Base-by-base conservation (phyloP, 75 land plant species). In the Ceratopteris richardii region DNA sequence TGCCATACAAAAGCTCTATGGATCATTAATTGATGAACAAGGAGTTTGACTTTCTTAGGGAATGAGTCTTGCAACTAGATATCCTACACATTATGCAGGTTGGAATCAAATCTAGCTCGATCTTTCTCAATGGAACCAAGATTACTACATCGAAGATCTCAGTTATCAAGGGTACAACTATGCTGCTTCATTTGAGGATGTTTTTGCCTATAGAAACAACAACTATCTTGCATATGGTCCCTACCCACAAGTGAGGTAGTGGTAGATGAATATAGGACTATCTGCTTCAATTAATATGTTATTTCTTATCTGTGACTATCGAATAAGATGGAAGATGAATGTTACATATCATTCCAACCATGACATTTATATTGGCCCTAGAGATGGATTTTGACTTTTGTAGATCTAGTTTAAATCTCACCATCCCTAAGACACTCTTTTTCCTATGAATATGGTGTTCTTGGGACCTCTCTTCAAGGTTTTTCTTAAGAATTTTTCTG, bases 31-130 rank as follows among this genome's bases (percentile, higher is more conserved):
- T 40, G 97, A 86, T 44, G 75, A 80, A 67, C 88, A 84, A 66
- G 74, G 82, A 5, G 80, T 91, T 67, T 79, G 97, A n/a, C 80
- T 91, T 52, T 84, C 97, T 30, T 91, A 92, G 96, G 96, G 88
- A 14, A 70, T 89, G 31, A 88, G 74, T 63, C 86, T 84, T 29
- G 82, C 86, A 54, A 82, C 77, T 44, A 88, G 82, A 66, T 36
- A 39, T 24, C 33, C 44, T 65, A 51, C 37, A 29, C 71, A 62
- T 4, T 29, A 29, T 50, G 65, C 59, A 40, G 56, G 44, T 5
- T 72, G 74, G 74, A 69, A 69, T 29, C 69, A 58, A 62, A 54
- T 40, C 2, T 62, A 63, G 23, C 70, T 44, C 40, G 74, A 72
- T 30, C 61, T 53, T 18, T 81, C 53, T 51, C 98, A 89, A 63